Percentiles rank a stretch among this genome's conserved stretches.
These are phyloP conservation scores for Volvox africanus DNA, from an alignment of 139 green algal genomes.

Conservation along the genomic window DNA sequence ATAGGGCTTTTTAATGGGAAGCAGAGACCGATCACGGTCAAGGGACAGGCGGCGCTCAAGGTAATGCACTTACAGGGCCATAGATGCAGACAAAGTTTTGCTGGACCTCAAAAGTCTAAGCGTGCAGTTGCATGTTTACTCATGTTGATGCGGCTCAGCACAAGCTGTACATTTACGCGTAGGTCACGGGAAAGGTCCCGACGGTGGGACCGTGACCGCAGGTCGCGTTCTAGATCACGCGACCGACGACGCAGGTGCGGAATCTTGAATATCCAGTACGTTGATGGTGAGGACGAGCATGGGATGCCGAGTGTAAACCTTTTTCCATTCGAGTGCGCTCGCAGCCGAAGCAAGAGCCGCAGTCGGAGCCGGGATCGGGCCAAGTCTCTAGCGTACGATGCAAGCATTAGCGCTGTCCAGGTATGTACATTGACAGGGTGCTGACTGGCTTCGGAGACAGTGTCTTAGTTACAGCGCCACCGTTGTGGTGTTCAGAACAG, in stretches of 20 bases:
- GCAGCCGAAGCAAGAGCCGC: constrained; percentile 44
- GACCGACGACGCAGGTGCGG: constrained; percentile 20
- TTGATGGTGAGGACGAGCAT: background rate
- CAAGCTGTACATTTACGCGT: background rate
- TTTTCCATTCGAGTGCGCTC: background rate
- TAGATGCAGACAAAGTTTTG: background rate
- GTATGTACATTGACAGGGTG: background rate
- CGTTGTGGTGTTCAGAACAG: no score
- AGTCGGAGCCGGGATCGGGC: constrained; percentile 32
- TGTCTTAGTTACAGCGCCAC: no score
- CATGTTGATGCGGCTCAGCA: background rate
- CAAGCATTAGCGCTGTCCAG: constrained; percentile 47
- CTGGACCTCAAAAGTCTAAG: background rate
- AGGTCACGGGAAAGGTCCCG: constrained; percentile 34
- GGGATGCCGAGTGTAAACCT: background rate
- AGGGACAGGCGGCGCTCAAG: constrained; percentile 22
- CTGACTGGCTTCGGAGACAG: no score
- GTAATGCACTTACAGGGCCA: background rate
- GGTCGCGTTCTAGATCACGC: constrained; percentile 11
- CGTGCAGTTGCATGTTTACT: background rate
- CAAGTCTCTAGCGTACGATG: constrained; percentile 36
- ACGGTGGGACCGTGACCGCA: constrained; percentile 38
- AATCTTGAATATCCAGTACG: background rate
- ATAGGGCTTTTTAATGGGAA: constrained; percentile 7
- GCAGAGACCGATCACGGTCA: constrained; percentile 21